These are phyloP conservation scores for Hericium erinaceus DNA, from an alignment of 768 basidiomycete genomes.

Conservation along the genomic window DNA sequence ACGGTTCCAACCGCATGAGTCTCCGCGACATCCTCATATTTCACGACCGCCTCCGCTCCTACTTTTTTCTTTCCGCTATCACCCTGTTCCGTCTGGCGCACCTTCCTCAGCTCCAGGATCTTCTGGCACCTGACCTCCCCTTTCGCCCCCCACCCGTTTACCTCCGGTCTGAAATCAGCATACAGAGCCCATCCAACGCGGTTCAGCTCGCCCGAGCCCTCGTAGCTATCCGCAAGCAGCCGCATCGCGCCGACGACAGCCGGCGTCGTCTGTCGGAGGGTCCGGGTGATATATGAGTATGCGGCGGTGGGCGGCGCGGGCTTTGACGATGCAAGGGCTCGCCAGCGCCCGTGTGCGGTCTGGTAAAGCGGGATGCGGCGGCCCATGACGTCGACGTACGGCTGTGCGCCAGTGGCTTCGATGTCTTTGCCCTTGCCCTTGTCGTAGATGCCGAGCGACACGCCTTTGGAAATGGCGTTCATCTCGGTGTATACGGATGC, in stretches of 20 bases:
- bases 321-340: slow-evolving; percentile 64
- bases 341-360: slow-evolving; percentile 60
- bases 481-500: slow-evolving; percentile 92
- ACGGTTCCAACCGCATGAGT: not conserved
- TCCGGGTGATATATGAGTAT: slow-evolving; percentile 73
- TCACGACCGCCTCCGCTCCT: not conserved
- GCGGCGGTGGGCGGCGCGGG: slow-evolving; percentile 68
- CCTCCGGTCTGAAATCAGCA: slow-evolving; percentile 76
- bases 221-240: slow-evolving; percentile 53
- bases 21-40: not conserved
- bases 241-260: slow-evolving; percentile 70
- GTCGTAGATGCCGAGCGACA: slow-evolving; percentile 72
- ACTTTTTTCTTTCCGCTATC: not conserved
- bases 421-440: slow-evolving; percentile 41
- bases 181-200: slow-evolving; percentile 70
- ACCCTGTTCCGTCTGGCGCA: not conserved
- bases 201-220: slow-evolving; percentile 46
- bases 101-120: slow-evolving; percentile 50
- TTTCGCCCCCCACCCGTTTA: slow-evolving; percentile 77
- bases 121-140: slow-evolving; percentile 62
- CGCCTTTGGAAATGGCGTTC: slow-evolving; percentile 80
- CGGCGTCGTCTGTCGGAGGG: slow-evolving; percentile 73
- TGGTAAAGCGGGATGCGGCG: slow-evolving; percentile 76
- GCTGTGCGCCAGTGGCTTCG: slow-evolving; percentile 59
- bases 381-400: slow-evolving; percentile 83